phyloP scores from a whole-genome alignment of 257 asterid genomes.

The Petrea volubilis region DNA sequence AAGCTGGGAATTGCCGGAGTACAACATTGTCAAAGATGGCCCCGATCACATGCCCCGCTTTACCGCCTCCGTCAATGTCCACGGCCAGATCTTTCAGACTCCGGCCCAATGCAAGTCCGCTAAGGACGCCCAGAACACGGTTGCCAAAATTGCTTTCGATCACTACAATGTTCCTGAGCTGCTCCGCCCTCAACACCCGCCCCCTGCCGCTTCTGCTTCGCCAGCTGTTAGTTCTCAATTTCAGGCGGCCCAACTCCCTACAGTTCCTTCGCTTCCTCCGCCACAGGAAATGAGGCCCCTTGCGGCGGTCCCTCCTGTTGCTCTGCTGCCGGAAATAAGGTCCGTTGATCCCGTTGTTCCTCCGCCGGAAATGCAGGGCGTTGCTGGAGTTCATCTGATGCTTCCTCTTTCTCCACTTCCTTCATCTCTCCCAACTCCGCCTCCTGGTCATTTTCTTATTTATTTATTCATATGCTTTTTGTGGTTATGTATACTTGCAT shows the following conservation, averaged over 20 bases:
- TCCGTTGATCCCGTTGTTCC: not conserved
- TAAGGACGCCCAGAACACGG: slow-evolving; percentile 66
- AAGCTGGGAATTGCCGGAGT: slow-evolving; percentile 59
- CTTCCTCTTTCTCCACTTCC: slow-evolving; percentile 38
- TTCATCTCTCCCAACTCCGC: slow-evolving; percentile 37
- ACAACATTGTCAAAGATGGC: slow-evolving; percentile 46
- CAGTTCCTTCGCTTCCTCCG: too few species aligned
- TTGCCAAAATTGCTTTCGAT: slow-evolving; percentile 50
- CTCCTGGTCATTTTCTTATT: slow-evolving; percentile 21
- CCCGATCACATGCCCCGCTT: slow-evolving; percentile 67
- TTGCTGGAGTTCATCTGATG: not conserved
- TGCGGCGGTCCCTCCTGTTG: not conserved
- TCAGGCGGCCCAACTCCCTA: not conserved
- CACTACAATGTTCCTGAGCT: slow-evolving; percentile 20
- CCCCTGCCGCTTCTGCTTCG: not conserved
- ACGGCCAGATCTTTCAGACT: slow-evolving; percentile 42
- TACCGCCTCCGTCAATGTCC: slow-evolving; percentile 42
- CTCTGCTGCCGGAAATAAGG: not conserved
- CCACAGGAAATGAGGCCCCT: too few species aligned
- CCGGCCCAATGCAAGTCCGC: slow-evolving; percentile 45
- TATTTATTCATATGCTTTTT: not conserved
- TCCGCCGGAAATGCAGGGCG: slow-evolving; percentile 7
- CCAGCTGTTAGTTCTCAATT: not conserved
- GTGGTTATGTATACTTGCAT: not conserved
- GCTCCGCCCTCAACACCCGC: not conserved